These are phyloP conservation scores for Nitzschia putrida DNA, from an alignment of 108 stramenopile genomes.

Conservation along the genomic window DNA sequence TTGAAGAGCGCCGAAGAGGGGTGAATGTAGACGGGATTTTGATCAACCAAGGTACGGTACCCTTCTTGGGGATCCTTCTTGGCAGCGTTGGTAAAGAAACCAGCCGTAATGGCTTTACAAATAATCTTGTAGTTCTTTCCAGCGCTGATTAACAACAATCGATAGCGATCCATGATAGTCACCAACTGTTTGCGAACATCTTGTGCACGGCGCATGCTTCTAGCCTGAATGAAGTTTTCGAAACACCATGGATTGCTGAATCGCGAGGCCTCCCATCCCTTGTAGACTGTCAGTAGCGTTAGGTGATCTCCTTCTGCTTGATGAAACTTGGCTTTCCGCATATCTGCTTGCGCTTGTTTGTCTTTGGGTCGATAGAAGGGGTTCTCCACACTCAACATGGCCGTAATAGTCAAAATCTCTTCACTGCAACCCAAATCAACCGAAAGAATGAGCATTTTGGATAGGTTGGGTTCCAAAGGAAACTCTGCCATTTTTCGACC, in stretches of 20 bases:
- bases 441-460: conserved; percentile 92
- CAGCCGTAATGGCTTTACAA: conserved; percentile 94
- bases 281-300: conserved; percentile 94
- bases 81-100: conserved; percentile 97
- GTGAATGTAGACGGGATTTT: conserved; percentile 97
- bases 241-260: conserved; percentile 98
- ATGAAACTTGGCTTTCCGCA: conserved; percentile 99
- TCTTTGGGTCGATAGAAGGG: conserved; percentile 98
- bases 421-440: conserved; percentile 97
- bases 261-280: conserved; percentile 93
- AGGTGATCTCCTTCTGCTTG: conserved; percentile 99
- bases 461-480: conserved; percentile 94
- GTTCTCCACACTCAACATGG: conserved; percentile 96
- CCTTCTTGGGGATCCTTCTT: conserved; percentile 99
- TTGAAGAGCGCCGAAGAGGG: conserved; percentile 96
- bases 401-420: conserved; percentile 96
- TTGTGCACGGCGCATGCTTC: conserved; percentile 96
- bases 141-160: conserved; percentile 89
- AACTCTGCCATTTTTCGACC: conserved; percentile 99
- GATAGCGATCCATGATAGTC: conserved; percentile 98
- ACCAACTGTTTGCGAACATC: conserved; percentile 99
- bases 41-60: conserved; percentile 95
- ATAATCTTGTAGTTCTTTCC: conserved; percentile 98
- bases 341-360: conserved; percentile 98
- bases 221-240: conserved; percentile 97